Conservation (phyloP, 2,329 filamentous ascomycete genomes). For the Aspergillus fumigatus region DNA sequence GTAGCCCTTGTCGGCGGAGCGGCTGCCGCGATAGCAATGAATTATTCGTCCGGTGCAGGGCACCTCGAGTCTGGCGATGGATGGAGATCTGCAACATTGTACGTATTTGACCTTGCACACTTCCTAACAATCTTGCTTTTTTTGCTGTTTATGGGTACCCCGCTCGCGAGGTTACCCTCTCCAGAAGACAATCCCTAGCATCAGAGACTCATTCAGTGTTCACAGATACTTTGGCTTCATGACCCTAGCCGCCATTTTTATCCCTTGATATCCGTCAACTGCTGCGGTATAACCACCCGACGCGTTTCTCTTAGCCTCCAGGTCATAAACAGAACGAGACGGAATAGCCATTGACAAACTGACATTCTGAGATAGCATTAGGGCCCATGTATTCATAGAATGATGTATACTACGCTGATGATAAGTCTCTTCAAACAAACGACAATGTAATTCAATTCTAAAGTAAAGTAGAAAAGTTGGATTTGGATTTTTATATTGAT, state of each 20-base stretch:
- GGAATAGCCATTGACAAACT: neutral
- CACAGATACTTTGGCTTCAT: conserved; percentile 39
- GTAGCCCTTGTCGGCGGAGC: conserved; percentile 51
- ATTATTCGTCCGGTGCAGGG: conserved; percentile 31
- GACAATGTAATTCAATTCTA: neutral
- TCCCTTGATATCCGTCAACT: conserved; percentile 23
- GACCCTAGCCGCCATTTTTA: conserved; percentile 35
- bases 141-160: too few species aligned
- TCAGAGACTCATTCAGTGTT: neutral
- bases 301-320: conserved; percentile 8
- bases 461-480: neutral
- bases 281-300: conserved; percentile 6
- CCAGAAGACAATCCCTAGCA: neutral
- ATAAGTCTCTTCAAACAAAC: neutral
- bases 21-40: conserved; percentile 38
- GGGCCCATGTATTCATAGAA: neutral
- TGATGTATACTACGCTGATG: neutral
- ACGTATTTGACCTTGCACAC: conserved; percentile 13
- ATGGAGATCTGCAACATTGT: conserved; percentile 37
- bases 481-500: neutral
- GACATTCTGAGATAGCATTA: neutral
- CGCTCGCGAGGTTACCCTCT: neutral
- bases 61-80: conserved; percentile 36
- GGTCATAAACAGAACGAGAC: conserved; percentile 3
- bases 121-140: neutral